phyloP scores from a whole-genome alignment of 345 rosid species.

The Atalantia buxifolia region DNA sequence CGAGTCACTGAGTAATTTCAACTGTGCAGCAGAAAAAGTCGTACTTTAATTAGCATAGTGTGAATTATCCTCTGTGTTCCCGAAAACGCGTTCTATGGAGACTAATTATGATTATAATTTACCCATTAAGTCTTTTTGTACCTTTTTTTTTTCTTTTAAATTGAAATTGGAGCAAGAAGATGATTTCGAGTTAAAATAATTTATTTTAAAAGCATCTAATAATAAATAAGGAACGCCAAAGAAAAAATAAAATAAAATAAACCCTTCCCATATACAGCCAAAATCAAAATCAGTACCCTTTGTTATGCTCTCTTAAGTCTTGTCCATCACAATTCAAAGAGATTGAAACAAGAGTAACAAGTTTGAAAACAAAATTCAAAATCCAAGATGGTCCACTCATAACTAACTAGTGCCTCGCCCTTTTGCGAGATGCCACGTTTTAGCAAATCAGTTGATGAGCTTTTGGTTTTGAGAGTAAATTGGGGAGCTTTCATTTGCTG shows the following conservation, averaged over 20 bases:
- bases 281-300: no score
- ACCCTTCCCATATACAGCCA: no score
- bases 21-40: slow-evolving; percentile 11
- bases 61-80: no score
- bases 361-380: background rate
- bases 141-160: background rate
- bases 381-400: slow-evolving; percentile 7
- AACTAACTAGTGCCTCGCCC: slow-evolving; percentile 2
- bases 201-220: background rate
- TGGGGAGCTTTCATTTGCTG: background rate
- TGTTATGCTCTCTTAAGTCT: no score
- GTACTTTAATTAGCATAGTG: background rate
- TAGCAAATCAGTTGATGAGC: slow-evolving; percentile 8
- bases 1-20: slow-evolving; percentile 8
- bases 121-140: background rate
- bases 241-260: no score
- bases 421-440: background rate
- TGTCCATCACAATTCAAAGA: no score
- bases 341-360: no score
- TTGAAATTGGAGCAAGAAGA: background rate
- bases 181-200: background rate
- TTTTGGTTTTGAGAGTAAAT: background rate
- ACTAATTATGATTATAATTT: background rate
- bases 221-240: no score
- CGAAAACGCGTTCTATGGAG: background rate